A percentile compares a stretch with the other conserved stretches of the same genome.
Evolutionary conservation across 257 asterid genomes (phyloP).

Genomic region (Lantana camara): DNA sequence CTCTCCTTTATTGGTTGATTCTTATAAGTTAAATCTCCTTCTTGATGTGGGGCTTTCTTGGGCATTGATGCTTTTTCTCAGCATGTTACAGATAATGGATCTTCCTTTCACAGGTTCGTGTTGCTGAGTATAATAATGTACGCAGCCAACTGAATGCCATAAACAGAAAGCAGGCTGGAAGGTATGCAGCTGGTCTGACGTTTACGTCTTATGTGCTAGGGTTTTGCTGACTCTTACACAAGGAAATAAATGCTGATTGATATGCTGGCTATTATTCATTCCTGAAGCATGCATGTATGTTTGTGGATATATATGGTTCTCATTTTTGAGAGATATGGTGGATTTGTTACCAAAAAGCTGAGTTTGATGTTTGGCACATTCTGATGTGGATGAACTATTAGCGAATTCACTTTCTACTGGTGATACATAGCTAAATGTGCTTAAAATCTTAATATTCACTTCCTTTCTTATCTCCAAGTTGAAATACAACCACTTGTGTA

Average conservation of each 20-base stretch:
- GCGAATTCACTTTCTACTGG: not conserved
- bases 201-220: not conserved
- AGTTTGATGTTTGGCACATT: not conserved
- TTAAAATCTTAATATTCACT: too few relatives aligned
- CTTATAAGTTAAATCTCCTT: not conserved
- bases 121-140: constrained; percentile 80
- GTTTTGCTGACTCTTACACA: constrained; percentile 1
- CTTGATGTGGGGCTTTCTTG: not conserved
- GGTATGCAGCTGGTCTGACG: constrained; percentile 44
- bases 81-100: constrained; percentile 28
- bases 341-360: constrained; percentile 1
- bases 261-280: constrained; percentile 20
- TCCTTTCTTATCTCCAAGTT: not conserved
- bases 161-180: constrained; percentile 79
- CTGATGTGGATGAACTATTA: not conserved
- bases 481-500: not conserved
- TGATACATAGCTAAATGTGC: not conserved
- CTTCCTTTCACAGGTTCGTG: constrained; percentile 68
- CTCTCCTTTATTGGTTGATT: constrained; percentile 7
- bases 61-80: not conserved
- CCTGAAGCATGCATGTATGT: not conserved
- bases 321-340: constrained; percentile 11
- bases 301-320: constrained; percentile 6
- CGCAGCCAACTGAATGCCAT: constrained; percentile 87
- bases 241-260: not conserved